Evolutionary conservation across 163 green algal species (phyloP), one percentile per base, ranked within the genome.

Genomic region (Volvox carteri): DNA sequence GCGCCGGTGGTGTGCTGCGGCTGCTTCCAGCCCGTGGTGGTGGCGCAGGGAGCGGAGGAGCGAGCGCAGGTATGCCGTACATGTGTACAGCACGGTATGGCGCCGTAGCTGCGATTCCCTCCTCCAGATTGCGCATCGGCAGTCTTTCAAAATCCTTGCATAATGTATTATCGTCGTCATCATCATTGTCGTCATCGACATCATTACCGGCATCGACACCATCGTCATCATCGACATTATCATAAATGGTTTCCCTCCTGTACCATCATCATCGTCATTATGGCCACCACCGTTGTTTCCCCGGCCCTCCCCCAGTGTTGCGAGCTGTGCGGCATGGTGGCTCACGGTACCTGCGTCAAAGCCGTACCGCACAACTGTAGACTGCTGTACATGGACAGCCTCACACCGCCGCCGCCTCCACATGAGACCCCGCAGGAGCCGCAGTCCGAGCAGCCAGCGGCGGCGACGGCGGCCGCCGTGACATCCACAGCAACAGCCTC

Each of bases 281-380:
- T n/a, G n/a, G n/a, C n/a, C n/a, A n/a, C n/a, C n/a, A n/a, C n/a
- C n/a, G n/a, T n/a, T n/a, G n/a, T n/a, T 60, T 60, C 50, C 23
- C 18, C 19, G 23, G 23, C 23, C 58, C 23, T 33, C 3, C 3
- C 39, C 30, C 78, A 93, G 50, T 92, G 74, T 84, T 96, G 94
- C 54, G 86, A 93, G 68, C 74, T 91, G 7, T 96, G 94, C 80
- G 94, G 93, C 2, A 60, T 92, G 11, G 86, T 95, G 28, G 89
- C 81, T 19, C 94, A 96, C 83, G 88, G 93, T 48, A 44, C 89
- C 46, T 96, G 94, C 70, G 78, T 67, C 0, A 87, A 92, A 0
- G 79, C 92, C 4, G 88, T 92, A 18, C 56, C 88, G 18, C 90
- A 95, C 48, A 90, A 90, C 58, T 96, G 94, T 86, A 68, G 75